Conservation (phyloP, 495 filamentous ascomycete species). For the Baudoinia panamericana region DNA sequence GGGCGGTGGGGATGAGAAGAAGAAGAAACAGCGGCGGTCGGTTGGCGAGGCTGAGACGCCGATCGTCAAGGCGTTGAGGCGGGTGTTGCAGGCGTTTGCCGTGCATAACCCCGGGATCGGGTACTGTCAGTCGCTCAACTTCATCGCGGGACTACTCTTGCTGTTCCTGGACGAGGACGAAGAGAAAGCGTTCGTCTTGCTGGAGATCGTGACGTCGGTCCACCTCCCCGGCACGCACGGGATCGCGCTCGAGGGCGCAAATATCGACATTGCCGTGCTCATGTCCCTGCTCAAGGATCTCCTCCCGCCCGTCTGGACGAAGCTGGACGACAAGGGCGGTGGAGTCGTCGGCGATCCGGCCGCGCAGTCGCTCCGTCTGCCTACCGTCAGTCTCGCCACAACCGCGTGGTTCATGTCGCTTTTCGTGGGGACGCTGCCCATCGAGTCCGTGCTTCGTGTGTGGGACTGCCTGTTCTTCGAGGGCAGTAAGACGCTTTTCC, state of each 20-base stretch:
- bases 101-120: conserved; percentile 80
- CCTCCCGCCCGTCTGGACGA: conserved; percentile 76
- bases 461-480: conserved; percentile 97
- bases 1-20: conserved; percentile 13
- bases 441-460: conserved; percentile 78
- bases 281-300: conserved; percentile 74
- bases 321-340: conserved; percentile 63
- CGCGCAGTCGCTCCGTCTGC: conserved; percentile 43
- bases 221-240: conserved; percentile 91
- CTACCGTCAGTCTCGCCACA: conserved; percentile 81
- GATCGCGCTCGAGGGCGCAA: conserved; percentile 80
- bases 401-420: conserved; percentile 99
- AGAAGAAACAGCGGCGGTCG: conserved; percentile 5
- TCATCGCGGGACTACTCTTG: conserved; percentile 88
- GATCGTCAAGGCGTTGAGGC: conserved; percentile 66
- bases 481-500: conserved; percentile 88
- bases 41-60: conserved; percentile 47
- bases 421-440: conserved; percentile 83
- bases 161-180: conserved; percentile 66
- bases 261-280: conserved; percentile 86
- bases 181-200: conserved; percentile 87
- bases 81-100: conserved; percentile 79
- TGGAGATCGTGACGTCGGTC: conserved; percentile 77
- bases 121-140: conserved; percentile 95
- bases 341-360: conserved; percentile 31